Base-by-base conservation (phyloP, 2,329 filamentous ascomycete genomes). In the Aureobasidium sp. region DNA sequence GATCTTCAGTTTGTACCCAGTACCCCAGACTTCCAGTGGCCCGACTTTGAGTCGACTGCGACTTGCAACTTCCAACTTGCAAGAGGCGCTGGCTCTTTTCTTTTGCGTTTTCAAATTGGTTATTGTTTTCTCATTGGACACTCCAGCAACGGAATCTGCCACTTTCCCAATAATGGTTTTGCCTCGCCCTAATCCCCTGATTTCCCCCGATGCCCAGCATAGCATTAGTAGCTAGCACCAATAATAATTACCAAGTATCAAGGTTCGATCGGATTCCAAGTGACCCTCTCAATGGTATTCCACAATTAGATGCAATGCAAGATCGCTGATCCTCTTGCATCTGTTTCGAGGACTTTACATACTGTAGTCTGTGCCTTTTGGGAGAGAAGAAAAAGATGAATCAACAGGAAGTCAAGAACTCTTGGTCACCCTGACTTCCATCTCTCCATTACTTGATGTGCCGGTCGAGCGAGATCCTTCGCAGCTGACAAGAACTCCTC, bases 1-100 rank as follows among this genome's bases (percentile, higher is more conserved):
- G 41, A 45, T 58, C 54, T 58, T 48, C 54, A 47, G 15, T 42
- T 44, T 55, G 52, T 55, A 55, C 42, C 42, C 30, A 48, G 54
- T 58, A 58, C 42, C 41, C 54, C 42, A 48, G 32, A 58, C 11
- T 41, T 42, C 55, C 55, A 58, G 54, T 58, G 41, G 41, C 16
- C 54, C 54, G 41, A 30, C 37, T 36, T 36, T 29, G 27, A 15
- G 42, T 5, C 39, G 34, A 21, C 21, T 21, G 21, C 21, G 21
- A 21, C 21, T 21, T 21, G 21, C 21, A 21, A 21, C 21, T 21
- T 21, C 21, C 21, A 21, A 21, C 30, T 49, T 42, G 36, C 29
- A 55, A 10, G 27, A 29, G 25, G 16, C 52, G 39, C 15, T 15
- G 29, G 29, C 4, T 15, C 30, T 21, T 29, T 44, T 27, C 32